Percentiles rank a stretch among this genome's conserved stretches.
Conservation (phyloP, 371 early-diverging fungal genomes). For the Basidiobolus meristosporus region DNA sequence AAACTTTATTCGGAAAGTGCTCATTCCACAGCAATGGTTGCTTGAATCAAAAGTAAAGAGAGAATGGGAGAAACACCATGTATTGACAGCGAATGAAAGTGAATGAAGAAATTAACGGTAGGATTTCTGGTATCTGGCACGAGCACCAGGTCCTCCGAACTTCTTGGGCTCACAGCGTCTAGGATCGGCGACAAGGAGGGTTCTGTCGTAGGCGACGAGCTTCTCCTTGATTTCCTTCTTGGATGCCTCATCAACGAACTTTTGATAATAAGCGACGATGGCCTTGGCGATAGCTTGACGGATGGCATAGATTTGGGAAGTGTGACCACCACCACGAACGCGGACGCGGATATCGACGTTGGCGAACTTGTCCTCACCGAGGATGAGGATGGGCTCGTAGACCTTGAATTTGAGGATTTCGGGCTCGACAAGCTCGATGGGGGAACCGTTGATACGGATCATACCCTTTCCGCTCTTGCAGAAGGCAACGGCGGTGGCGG, state of each 20-base stretch:
- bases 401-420: constrained; percentile 95
- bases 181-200: constrained; percentile 97
- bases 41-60: no score
- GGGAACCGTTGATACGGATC: constrained; percentile 95
- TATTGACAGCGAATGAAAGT: no score
- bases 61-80: no score
- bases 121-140: constrained; percentile 97
- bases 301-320: constrained; percentile 90
- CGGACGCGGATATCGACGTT: no score
- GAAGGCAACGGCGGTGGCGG: constrained; percentile 97
- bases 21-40: no score
- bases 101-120: no score
- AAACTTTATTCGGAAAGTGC: no score
- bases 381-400: constrained; percentile 97
- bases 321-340: no score
- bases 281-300: constrained; percentile 99
- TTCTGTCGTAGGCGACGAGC: constrained; percentile 93
- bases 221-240: constrained; percentile 98
- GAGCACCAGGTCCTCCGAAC: constrained; percentile 99
- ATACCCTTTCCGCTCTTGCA: constrained; percentile 95
- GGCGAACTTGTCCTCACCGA: no score
- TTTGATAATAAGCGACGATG: constrained; percentile 98
- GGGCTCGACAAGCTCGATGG: constrained; percentile 90
- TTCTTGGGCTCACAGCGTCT: constrained; percentile 99
- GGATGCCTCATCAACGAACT: constrained; percentile 96